Percentiles rank a stretch among this genome's conserved stretches.
Evolutionary conservation across 2,329 filamentous ascomycete genomes (phyloP).

Genomic region (Scedosporium apiospermum): DNA sequence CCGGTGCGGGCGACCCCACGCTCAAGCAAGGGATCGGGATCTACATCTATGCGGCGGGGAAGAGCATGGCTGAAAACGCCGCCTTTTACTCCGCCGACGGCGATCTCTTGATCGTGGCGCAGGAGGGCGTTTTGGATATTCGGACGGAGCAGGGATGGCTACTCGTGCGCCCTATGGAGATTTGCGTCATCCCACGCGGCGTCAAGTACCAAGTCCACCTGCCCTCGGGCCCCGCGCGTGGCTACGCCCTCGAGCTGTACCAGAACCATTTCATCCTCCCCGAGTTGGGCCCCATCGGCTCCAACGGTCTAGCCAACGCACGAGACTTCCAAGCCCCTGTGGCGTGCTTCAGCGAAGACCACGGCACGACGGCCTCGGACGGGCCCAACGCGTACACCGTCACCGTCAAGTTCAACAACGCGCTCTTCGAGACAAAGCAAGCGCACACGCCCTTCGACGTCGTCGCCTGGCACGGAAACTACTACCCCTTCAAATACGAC

Average conservation of each 20-base stretch:
- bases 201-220: conserved; percentile 59
- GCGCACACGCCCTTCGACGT: conserved; percentile 68
- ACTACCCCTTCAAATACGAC: conserved; percentile 76
- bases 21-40: conserved; percentile 68
- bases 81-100: conserved; percentile 76
- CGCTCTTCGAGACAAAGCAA: conserved; percentile 56
- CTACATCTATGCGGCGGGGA: conserved; percentile 65
- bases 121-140: conserved; percentile 61
- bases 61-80: conserved; percentile 57
- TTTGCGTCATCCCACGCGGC: conserved; percentile 61
- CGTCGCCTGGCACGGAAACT: conserved; percentile 72
- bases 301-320: conserved; percentile 57
- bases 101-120: conserved; percentile 64
- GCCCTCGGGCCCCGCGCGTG: conserved; percentile 46
- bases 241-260: conserved; percentile 64
- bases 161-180: conserved; percentile 62
- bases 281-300: conserved; percentile 59
- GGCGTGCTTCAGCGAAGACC: conserved; percentile 53
- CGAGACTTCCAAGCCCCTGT: conserved; percentile 64
- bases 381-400: conserved; percentile 34
- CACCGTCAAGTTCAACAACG: conserved; percentile 57
- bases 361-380: conserved; percentile 23
- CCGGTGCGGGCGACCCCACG: conserved; percentile 66
- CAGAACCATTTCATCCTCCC: conserved; percentile 58
- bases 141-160: conserved; percentile 62